Conservation (phyloP, 352 stramenopile genomes). For the Pythium rhizo-oryzae region DNA sequence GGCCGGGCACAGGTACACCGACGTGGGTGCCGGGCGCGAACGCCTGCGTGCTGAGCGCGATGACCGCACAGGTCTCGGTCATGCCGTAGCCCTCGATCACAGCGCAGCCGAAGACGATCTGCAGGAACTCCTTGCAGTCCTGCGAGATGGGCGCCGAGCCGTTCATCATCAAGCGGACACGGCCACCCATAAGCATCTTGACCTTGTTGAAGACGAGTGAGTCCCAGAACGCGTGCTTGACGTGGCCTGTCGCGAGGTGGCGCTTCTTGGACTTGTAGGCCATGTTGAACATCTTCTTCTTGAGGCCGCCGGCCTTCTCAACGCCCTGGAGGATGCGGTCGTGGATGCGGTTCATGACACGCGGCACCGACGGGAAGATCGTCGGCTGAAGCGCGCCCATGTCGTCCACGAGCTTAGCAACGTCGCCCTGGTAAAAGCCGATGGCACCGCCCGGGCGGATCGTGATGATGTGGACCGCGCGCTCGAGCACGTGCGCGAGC, state of each 20-base stretch:
- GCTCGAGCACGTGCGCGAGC: constrained; percentile 96
- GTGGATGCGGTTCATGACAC: constrained; percentile 90
- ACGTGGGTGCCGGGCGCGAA: constrained; percentile 87
- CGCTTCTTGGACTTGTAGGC: constrained; percentile 49
- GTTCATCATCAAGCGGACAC: constrained; percentile 90
- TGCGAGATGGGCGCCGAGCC: constrained; percentile 95
- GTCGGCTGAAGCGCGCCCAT: constrained; percentile 89
- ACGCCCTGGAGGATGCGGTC: constrained; percentile 82
- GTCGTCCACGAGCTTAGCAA: constrained; percentile 91
- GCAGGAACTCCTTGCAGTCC: constrained; percentile 96
- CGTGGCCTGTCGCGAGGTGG: constrained; percentile 30
- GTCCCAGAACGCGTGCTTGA: constrained; percentile 91
- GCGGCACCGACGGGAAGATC: constrained; percentile 90
- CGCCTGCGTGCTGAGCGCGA: constrained; percentile 75
- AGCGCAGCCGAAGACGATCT: constrained; percentile 92
- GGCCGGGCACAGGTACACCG: constrained; percentile 81
- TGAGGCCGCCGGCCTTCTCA: constrained; percentile 30
- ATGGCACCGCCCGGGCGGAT: constrained; percentile 75
- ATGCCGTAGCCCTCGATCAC: constrained; percentile 97
- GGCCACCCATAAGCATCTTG: constrained; percentile 89
- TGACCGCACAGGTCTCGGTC: constrained; percentile 91
- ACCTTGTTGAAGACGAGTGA: constrained; percentile 97
- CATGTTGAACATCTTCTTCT: constrained; percentile 43
- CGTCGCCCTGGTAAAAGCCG: constrained; percentile 82
- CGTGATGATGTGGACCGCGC: constrained; percentile 84